Percentiles rank a stretch among this genome's conserved stretches.
Evolutionary conservation across 73 alveolate species (phyloP).

Genomic region (Breviolum minutum): DNA sequence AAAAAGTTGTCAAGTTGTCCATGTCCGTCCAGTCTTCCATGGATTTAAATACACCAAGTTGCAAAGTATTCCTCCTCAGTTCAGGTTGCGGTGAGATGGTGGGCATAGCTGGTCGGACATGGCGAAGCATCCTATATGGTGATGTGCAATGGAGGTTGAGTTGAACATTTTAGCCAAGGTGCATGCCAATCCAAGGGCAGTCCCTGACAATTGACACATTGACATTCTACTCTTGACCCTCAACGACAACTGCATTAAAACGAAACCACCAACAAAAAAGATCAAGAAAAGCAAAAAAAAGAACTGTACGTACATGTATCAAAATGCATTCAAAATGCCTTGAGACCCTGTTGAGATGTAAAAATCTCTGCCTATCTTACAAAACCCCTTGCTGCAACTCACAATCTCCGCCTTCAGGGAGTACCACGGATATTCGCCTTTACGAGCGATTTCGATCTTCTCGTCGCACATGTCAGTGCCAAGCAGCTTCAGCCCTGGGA

Average conservation of each 20-base stretch:
- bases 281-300: no score
- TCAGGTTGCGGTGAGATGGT: background rate
- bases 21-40: background rate
- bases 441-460: slow-evolving; percentile 70
- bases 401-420: slow-evolving; percentile 53
- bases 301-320: background rate
- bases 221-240: no score
- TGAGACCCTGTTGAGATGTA: background rate
- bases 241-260: no score
- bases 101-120: background rate
- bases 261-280: background rate
- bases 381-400: background rate
- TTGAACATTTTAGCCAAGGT: background rate
- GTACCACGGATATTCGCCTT: slow-evolving; percentile 92
- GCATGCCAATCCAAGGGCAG: slow-evolving; percentile 87
- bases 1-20: no score
- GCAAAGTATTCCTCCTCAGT: slow-evolving; percentile 38
- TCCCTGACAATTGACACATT: slow-evolving; percentile 3
- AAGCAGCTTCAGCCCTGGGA: slow-evolving; percentile 62
- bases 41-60: background rate
- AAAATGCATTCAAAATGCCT: background rate
- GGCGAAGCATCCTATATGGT: no score
- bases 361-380: background rate
- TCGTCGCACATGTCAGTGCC: slow-evolving; percentile 73
- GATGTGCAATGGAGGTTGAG: no score